phyloP scores from a whole-genome alignment of 2,329 filamentous ascomycete genomes.

The Pseudogymnoascus sp. region DNA sequence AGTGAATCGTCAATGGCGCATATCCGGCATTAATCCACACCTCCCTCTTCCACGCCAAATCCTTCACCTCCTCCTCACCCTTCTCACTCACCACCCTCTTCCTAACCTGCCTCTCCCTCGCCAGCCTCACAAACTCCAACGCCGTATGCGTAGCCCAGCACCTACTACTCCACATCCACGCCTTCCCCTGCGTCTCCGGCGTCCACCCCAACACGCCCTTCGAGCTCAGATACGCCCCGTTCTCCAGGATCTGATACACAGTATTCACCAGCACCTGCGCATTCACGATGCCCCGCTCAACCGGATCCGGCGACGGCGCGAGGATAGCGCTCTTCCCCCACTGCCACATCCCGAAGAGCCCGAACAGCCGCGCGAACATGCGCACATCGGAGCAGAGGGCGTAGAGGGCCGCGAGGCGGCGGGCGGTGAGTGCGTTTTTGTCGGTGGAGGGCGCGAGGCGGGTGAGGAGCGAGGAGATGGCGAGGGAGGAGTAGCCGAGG shows the following conservation, averaged over 20 bases:
- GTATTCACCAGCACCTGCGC: conserved; percentile 60
- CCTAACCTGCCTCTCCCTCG: conserved; percentile 26
- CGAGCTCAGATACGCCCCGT: conserved; percentile 65
- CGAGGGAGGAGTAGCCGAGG: conserved; percentile 57
- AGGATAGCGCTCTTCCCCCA: conserved; percentile 46
- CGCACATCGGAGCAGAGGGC: conserved; percentile 61
- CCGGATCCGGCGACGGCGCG: conserved; percentile 31
- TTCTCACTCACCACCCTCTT: conserved; percentile 43
- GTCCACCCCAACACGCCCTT: conserved; percentile 60
- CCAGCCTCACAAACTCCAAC: conserved; percentile 62
- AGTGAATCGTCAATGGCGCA: conserved; percentile 77
- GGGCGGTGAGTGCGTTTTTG: conserved; percentile 40
- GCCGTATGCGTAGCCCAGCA: conserved; percentile 75
- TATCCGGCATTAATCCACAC: conserved; percentile 64
- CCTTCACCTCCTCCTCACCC: conserved; percentile 41
- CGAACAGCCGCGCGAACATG: conserved; percentile 70
- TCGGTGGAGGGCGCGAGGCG: conserved; percentile 45
- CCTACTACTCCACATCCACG: conserved; percentile 64
- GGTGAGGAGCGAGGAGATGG: conserved; percentile 43
- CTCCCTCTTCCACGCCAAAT: conserved; percentile 51
- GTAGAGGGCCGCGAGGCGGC: conserved; percentile 49
- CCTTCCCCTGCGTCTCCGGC: conserved; percentile 47
- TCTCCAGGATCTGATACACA: conserved; percentile 73
- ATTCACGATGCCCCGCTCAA: conserved; percentile 48
- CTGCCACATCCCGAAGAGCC: conserved; percentile 62